Evolutionary conservation across 2,329 filamentous ascomycete species (phyloP).

Genomic region (Aspergillus sp.): DNA sequence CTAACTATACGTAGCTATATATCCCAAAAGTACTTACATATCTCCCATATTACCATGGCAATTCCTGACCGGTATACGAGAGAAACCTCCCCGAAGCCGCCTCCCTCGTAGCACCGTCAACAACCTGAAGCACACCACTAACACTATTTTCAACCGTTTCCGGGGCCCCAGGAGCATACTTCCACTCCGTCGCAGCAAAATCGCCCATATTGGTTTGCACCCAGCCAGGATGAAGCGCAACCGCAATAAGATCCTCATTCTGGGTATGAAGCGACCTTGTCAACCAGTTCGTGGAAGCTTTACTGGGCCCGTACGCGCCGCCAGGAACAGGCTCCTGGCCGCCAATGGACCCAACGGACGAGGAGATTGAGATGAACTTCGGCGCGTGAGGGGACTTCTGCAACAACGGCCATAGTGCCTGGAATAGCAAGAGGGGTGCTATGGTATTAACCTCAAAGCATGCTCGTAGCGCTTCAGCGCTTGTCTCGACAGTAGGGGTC

Average conservation of each 20-base stretch:
- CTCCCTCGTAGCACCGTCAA: constrained; percentile 39
- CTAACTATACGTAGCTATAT: no score
- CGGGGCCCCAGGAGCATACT: constrained; percentile 22
- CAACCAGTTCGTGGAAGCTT: constrained; percentile 24
- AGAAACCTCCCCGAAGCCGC: constrained; percentile 36
- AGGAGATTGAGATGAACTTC: constrained; percentile 22
- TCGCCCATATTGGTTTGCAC: constrained; percentile 32
- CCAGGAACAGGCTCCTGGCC: constrained; percentile 20
- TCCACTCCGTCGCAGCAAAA: constrained; percentile 34
- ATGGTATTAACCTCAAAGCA: constrained; percentile 33
- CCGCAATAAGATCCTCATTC: constrained; percentile 17
- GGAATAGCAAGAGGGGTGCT: constrained; percentile 30
- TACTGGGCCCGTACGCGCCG: constrained; percentile 24
- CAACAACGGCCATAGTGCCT: constrained; percentile 21
- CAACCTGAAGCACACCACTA: constrained; percentile 32
- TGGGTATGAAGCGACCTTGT: constrained; percentile 26
- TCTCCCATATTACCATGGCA: not conserved
- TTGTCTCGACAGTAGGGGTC: constrained; percentile 49
- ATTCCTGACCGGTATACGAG: constrained; percentile 22
- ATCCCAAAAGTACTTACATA: no score
- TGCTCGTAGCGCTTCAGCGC: constrained; percentile 17
- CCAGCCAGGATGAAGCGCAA: constrained; percentile 40
- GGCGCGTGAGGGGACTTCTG: constrained; percentile 11
- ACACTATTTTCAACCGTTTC: constrained; percentile 35
- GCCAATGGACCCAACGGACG: constrained; percentile 24